Evolutionary conservation across 2,329 filamentous ascomycete genomes (phyloP).

Genomic region (Curvularia verruculosa): DNA sequence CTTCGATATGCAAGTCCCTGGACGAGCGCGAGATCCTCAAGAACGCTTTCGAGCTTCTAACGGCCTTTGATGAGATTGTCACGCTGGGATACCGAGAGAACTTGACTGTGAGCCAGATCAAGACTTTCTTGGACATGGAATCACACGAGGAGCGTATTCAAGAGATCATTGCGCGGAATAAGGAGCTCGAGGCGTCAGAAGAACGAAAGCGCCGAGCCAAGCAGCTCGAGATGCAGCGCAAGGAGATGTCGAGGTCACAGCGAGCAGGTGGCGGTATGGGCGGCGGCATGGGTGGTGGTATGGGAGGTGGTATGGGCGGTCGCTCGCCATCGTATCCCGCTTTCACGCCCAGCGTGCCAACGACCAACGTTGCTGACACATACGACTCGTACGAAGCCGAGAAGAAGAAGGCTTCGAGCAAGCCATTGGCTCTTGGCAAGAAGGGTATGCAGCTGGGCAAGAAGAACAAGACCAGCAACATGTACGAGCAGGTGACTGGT

Average conservation of each 20-base stretch:
- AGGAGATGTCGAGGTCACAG: slow-evolving; percentile 83
- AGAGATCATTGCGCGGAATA: slow-evolving; percentile 77
- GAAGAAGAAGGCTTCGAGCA: slow-evolving; percentile 87
- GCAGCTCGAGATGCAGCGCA: slow-evolving; percentile 97
- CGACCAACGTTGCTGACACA: slow-evolving; percentile 72
- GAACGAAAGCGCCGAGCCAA: slow-evolving; percentile 99
- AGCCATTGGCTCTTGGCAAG: slow-evolving; percentile 80
- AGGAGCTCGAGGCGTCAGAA: slow-evolving; percentile 96
- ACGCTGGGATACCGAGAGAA: slow-evolving; percentile 97
- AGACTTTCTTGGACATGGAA: slow-evolving; percentile 99
- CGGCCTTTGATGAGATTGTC: slow-evolving; percentile 96
- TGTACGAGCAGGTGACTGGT: slow-evolving; percentile 93
- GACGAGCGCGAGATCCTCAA: slow-evolving; percentile 94
- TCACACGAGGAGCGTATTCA: slow-evolving; percentile 98
- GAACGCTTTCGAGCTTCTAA: slow-evolving; percentile 95
- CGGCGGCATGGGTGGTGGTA: slow-evolving; percentile 37
- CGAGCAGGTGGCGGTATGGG: slow-evolving; percentile 53
- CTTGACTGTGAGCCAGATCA: slow-evolving; percentile 94
- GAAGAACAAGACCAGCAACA: slow-evolving; percentile 96
- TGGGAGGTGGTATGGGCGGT: slow-evolving; percentile 59
- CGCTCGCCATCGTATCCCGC: slow-evolving; percentile 85
- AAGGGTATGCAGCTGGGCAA: slow-evolving; percentile 99
- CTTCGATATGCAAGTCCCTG: slow-evolving; percentile 91
- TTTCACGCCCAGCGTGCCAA: slow-evolving; percentile 80
- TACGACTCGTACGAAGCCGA: slow-evolving; percentile 96